A percentile compares a stretch with the other conserved stretches of the same genome.
These are phyloP conservation scores for Epichloe typhina DNA, from an alignment of 2,329 filamentous ascomycete genomes.

Conservation along the genomic window DNA sequence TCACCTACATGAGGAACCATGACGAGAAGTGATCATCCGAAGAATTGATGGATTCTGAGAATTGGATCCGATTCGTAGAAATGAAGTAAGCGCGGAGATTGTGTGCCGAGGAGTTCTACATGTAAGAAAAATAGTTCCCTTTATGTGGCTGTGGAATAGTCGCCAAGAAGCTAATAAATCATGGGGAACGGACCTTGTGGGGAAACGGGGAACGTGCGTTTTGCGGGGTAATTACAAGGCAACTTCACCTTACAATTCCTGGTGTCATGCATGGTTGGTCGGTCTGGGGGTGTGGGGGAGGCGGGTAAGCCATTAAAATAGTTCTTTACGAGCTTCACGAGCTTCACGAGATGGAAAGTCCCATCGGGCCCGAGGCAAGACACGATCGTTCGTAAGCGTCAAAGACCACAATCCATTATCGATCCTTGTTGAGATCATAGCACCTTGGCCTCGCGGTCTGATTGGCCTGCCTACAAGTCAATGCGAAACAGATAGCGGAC, in stretches of 20 bases:
- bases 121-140: not conserved
- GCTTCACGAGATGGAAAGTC: not conserved
- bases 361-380: too few relatives aligned
- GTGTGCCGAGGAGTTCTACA: not conserved
- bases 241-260: not conserved
- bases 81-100: not conserved
- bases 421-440: not conserved
- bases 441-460: not conserved
- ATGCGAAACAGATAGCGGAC: not conserved
- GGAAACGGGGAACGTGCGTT: not conserved
- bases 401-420: not conserved
- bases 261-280: not conserved
- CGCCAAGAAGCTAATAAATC: not conserved
- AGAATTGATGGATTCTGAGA: not conserved
- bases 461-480: not conserved
- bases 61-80: not conserved
- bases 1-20: not conserved
- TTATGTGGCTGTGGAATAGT: not conserved
- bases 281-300: too few relatives aligned
- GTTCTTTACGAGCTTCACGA: not conserved
- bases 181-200: not conserved
- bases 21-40: too few relatives aligned
- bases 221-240: not conserved
- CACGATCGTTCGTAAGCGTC: not conserved
- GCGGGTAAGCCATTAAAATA: too few relatives aligned